Base-by-base conservation (phyloP, 2,329 filamentous ascomycete genomes). In the Tolypocladium album region DNA sequence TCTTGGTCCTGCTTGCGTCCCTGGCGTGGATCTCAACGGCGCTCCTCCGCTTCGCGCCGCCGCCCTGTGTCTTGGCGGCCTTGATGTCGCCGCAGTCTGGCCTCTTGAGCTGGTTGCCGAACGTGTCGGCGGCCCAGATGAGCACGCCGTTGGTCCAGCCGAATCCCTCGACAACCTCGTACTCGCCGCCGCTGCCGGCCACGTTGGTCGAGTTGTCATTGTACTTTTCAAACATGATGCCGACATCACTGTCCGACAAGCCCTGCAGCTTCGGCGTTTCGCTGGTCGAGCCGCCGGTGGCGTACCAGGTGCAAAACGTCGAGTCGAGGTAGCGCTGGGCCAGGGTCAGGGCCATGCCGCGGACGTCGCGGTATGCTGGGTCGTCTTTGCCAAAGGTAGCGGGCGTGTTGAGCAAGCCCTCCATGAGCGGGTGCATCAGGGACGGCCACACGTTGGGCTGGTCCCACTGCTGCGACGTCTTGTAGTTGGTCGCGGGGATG, bases 201-300 rank as follows among this genome's bases (percentile, higher is more conserved):
- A 79, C 80, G 63, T 87, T 85, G 55, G 79, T 84, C 9, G 80
- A 72, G 60, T 81, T 81, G 64, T 87, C 83, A 15, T 75, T 76
- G 67, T 88, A 88, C 76, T 88, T 88, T 70, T 89, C 86, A 68
- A 88, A 89, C 76, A 89, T 88, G 68, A 82, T 83, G 27, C 86
- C 86, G 9, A 72, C 71, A 24, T 76, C 72, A 8, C 74, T 65
- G 1, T 74, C 66, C 0, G 71, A 67, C 0, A 82, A 69, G 1
- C 81, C 81, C 20, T 71, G 69, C 59, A 86, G 74, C 68, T 76
- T 80, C 38, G 80, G 80, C 50, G 75, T 78, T 63, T 76, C 71
- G 13, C 75, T 74, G 0, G 85, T 88, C 2, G 80, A 78, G 4
- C 86, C 86, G 27, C 86, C 86, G 0, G 86, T 88, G 7, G 83